Base-by-base conservation (phyloP, 2,329 filamentous ascomycete genomes). In the Cryoendolithus antarcticus region DNA sequence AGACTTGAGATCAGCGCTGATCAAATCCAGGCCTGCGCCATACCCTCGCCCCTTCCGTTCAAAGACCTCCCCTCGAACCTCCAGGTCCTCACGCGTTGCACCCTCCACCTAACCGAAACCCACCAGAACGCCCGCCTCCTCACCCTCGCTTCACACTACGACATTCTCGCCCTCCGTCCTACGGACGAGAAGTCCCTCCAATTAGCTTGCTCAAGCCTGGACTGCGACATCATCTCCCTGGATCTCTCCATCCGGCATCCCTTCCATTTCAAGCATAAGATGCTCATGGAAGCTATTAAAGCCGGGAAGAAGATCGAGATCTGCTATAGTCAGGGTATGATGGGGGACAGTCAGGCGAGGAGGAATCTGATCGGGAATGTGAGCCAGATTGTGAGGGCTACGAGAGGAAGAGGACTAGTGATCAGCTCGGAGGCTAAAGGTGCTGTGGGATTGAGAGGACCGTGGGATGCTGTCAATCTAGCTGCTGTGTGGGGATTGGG, bases 391-490 rank as follows among this genome's bases (percentile, higher is more conserved):
- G 72, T 95, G 36, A 75, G 89, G 27, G 86, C 86, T 6, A 93
- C 86, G 10, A 75, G 82, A 48, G 86, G 86, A 3, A 71, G 88
- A 32, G 91, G 91, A 1, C 70, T 98, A 46, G 72, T 98, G 10
- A 67, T 96, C 33, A 88, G 81, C 58, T 91, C 83, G 54, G 89
- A 91, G 60, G 83, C 84, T 4, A 74, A 66, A 50, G 48, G 47
- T 4, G 76, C 76, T 6, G 62, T 93, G 27, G 76, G 74, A 1
- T 67, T 89, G 44, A 70, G 91, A 32, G 88, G 72, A 0, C 88
- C 91, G 1, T 84, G 82, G 54, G 91, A 98, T 61, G 79, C 93
- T 38, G 77, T 94, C 37, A 98, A 98, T 58, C 59, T 98, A 41
- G 69, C 91, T 32, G 79, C 77, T 9, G 76, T 94, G 1, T 96